These are phyloP conservation scores for Simplicillium sp. DNA, from an alignment of 2,329 filamentous ascomycete species.

Conservation along the genomic window DNA sequence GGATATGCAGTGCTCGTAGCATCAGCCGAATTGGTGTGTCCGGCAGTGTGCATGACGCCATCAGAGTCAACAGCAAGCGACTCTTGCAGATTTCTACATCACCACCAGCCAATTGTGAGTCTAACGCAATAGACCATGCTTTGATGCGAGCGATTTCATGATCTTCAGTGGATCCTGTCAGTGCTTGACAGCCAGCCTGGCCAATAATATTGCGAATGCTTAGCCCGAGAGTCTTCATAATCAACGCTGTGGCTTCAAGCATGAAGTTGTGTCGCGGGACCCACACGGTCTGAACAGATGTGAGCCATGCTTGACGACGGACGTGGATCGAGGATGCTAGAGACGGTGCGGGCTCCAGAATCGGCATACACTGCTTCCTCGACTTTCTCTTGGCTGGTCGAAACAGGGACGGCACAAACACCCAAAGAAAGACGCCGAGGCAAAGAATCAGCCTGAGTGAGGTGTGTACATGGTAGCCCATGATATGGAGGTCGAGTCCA, in stretches of 20 bases:
- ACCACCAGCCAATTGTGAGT: slow-evolving; percentile 85
- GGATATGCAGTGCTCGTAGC: slow-evolving; percentile 85
- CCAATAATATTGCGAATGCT: slow-evolving; percentile 72
- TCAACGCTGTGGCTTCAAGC: slow-evolving; percentile 72
- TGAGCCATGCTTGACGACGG: slow-evolving; percentile 83
- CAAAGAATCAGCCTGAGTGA: slow-evolving; percentile 44
- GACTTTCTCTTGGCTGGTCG: slow-evolving; percentile 35
- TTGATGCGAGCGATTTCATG: slow-evolving; percentile 81
- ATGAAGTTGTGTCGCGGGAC: slow-evolving; percentile 81
- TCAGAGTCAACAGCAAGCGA: slow-evolving; percentile 72
- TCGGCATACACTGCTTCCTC: slow-evolving; percentile 35
- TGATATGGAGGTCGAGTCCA: slow-evolving; percentile 39
- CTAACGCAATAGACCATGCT: slow-evolving; percentile 86
- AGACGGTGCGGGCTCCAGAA: slow-evolving; percentile 52
- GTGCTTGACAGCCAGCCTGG: slow-evolving; percentile 62
- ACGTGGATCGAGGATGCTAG: slow-evolving; percentile 76
- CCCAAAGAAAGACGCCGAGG: slow-evolving; percentile 43
- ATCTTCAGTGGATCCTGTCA: slow-evolving; percentile 74
- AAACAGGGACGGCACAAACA: slow-evolving; percentile 45
- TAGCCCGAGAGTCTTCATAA: slow-evolving; percentile 73
- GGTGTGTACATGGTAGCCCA: slow-evolving; percentile 44
- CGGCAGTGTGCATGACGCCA: slow-evolving; percentile 80
- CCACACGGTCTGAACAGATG: slow-evolving; percentile 85
- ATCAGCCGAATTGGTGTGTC: slow-evolving; percentile 76
- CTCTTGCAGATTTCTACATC: slow-evolving; percentile 85